phyloP scores from a whole-genome alignment of 2,329 filamentous ascomycete species.

The Monosporascus sp. region DNA sequence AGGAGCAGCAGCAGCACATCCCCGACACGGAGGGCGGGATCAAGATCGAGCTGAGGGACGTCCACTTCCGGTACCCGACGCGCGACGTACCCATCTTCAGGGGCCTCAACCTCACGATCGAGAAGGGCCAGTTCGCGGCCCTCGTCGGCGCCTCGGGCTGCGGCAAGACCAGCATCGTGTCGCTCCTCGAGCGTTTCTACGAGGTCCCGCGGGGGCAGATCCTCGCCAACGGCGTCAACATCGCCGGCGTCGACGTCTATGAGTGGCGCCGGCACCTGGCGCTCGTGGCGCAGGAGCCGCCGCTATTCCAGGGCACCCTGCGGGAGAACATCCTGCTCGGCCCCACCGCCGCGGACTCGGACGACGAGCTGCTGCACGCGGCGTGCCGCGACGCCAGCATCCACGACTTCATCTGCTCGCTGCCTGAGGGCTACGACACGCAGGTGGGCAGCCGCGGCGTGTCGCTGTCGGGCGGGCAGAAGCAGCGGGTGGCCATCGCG shows the following conservation, averaged over 20 bases:
- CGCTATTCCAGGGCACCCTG: slow-evolving; percentile 58
- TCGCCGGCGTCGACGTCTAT: slow-evolving; percentile 53
- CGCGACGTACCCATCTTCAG: slow-evolving; percentile 53
- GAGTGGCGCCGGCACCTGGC: slow-evolving; percentile 61
- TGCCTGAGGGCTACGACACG: slow-evolving; percentile 65
- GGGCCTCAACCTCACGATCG: slow-evolving; percentile 57
- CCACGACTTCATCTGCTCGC: slow-evolving; percentile 63
- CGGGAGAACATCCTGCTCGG: slow-evolving; percentile 67
- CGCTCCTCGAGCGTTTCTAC: slow-evolving; percentile 65
- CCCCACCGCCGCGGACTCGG: slow-evolving; percentile 45
- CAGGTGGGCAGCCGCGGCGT: slow-evolving; percentile 62
- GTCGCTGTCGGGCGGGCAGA: slow-evolving; percentile 65
- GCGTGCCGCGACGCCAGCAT: slow-evolving; percentile 60
- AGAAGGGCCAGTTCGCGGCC: slow-evolving; percentile 65
- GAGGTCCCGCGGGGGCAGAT: slow-evolving; percentile 60
- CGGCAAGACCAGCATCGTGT: slow-evolving; percentile 68
- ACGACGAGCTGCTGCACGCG: slow-evolving; percentile 47
- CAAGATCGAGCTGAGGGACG: slow-evolving; percentile 50
- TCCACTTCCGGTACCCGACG: slow-evolving; percentile 58
- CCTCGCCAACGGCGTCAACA: slow-evolving; percentile 56
- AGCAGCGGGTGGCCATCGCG: slow-evolving; percentile 65
- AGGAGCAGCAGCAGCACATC: slow-evolving; percentile 27
- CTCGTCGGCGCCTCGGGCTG: slow-evolving; percentile 66
- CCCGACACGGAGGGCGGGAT: slow-evolving; percentile 44
- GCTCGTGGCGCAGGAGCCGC: slow-evolving; percentile 70